Conservation (phyloP, 177 flowering plant species). For the Vitis hybrid region DNA sequence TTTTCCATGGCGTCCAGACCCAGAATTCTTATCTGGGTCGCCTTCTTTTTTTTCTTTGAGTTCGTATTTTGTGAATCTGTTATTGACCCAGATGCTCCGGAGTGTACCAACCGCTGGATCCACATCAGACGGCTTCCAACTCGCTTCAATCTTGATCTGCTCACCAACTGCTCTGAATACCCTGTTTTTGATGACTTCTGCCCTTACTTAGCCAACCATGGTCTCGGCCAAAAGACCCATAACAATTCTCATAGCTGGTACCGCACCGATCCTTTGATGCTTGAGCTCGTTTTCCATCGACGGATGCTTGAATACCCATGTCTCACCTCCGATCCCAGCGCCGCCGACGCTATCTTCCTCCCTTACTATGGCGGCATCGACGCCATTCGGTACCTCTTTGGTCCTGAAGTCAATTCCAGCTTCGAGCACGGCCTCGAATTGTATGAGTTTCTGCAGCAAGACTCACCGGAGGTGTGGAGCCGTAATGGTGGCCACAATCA, state of each 20-base stretch:
- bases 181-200: slow-evolving; percentile 68
- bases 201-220: slow-evolving; percentile 74
- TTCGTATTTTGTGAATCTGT: slow-evolving; percentile 3
- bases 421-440: slow-evolving; percentile 65
- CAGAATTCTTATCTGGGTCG: slow-evolving; percentile 3
- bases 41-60: slow-evolving; percentile 13
- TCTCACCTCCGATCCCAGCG: slow-evolving; percentile 56
- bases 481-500: slow-evolving; percentile 67
- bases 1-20: slow-evolving; percentile 14
- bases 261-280: slow-evolving; percentile 75
- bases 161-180: slow-evolving; percentile 68
- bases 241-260: slow-evolving; percentile 78
- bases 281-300: slow-evolving; percentile 86
- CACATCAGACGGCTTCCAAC: slow-evolving; percentile 76
- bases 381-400: slow-evolving; percentile 66
- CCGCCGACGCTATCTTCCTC: slow-evolving; percentile 70
- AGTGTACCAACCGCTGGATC: slow-evolving; percentile 67
- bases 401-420: slow-evolving; percentile 67
- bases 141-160: slow-evolving; percentile 78
- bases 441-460: slow-evolving; percentile 31
- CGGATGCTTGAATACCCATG: slow-evolving; percentile 93
- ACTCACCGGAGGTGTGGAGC: slow-evolving; percentile 54
- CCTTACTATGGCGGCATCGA: slow-evolving; percentile 85
- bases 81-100: slow-evolving; percentile 17
- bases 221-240: slow-evolving; percentile 87